Conservation (phyloP, 768 basidiomycete species). For the Leccinum broughii region DNA sequence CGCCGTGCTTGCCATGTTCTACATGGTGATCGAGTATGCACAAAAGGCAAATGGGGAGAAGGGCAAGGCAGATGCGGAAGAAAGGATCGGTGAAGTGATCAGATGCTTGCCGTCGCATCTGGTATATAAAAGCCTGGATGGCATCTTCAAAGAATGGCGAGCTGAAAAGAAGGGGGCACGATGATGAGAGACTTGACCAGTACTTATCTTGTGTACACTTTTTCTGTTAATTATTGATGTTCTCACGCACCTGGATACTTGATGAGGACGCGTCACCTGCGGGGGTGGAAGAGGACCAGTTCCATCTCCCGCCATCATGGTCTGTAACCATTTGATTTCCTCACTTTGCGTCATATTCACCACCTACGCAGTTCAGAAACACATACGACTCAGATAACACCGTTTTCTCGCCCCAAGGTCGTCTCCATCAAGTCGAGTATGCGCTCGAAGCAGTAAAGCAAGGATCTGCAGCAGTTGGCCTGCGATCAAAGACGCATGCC, state of each 20-base stretch:
- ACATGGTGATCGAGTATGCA: conserved; percentile 82
- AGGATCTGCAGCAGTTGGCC: conserved; percentile 96
- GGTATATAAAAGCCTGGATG: conserved; percentile 89
- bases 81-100: conserved; percentile 84
- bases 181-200: conserved; percentile 21
- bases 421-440: conserved; percentile 97
- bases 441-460: conserved; percentile 99
- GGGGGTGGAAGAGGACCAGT: background rate
- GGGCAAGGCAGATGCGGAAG: conserved; percentile 72
- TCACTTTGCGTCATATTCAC: conserved; percentile 6
- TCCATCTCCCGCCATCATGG: conserved; percentile 30
- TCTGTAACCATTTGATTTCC: conserved; percentile 17
- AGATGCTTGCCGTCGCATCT: conserved; percentile 84
- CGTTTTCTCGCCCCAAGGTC: conserved; percentile 94
- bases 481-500: conserved; percentile 94
- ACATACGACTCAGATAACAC: conserved; percentile 99
- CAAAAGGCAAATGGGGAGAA: conserved; percentile 64
- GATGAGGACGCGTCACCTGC: conserved; percentile 37
- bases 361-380: conserved; percentile 73
- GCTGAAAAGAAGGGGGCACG: conserved; percentile 76
- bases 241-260: conserved; percentile 23
- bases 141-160: conserved; percentile 92
- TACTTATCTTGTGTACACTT: conserved; percentile 1
- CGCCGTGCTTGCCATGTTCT: conserved; percentile 89
- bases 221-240: conserved; percentile 11